Percentiles rank a stretch among this genome's conserved stretches.
These are phyloP conservation scores for Elaeis guineensis DNA, from an alignment of 176 grass and related monocot species.

Conservation along the genomic window DNA sequence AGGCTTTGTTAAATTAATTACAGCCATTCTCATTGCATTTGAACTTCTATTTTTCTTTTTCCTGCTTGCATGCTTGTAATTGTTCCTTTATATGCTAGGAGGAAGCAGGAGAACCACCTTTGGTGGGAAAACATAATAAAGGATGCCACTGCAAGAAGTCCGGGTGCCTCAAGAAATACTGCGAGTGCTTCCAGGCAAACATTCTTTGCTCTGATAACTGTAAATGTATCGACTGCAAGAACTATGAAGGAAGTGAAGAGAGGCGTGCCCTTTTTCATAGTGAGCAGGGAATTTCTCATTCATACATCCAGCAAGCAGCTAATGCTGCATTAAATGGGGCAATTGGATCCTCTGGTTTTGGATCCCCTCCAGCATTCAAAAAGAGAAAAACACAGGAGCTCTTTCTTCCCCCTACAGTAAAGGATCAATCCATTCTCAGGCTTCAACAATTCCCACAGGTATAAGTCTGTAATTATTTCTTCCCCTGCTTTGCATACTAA, in stretches of 20 bases:
- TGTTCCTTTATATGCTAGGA: not conserved
- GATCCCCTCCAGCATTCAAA: slow-evolving; percentile 65
- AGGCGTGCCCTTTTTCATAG: slow-evolving; percentile 55
- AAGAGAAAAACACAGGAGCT: slow-evolving; percentile 69
- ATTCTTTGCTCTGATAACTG: slow-evolving; percentile 99
- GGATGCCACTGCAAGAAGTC: slow-evolving; percentile 99
- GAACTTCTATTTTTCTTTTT: too few relatives aligned
- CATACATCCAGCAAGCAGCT: slow-evolving; percentile 72
- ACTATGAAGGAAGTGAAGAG: slow-evolving; percentile 87
- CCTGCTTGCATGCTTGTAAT: not conserved
- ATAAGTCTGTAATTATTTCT: slow-evolving; percentile 13
- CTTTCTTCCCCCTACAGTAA: slow-evolving; percentile 35
- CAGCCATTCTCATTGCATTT: too few relatives aligned
- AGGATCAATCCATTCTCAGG: slow-evolving; percentile 39
- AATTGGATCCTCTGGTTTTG: slow-evolving; percentile 42
- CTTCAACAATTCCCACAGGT: slow-evolving; percentile 50
- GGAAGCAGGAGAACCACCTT: slow-evolving; percentile 40
- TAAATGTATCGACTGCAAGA: slow-evolving; percentile 98
- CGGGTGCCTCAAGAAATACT: slow-evolving; percentile 97
- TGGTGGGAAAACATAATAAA: slow-evolving; percentile 94
- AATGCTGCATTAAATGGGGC: slow-evolving; percentile 87
- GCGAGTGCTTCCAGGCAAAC: slow-evolving; percentile 96
- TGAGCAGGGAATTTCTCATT: slow-evolving; percentile 38
- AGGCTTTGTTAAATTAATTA: too few relatives aligned
- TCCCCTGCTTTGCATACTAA: too few relatives aligned